Evolutionary conservation across 2,329 filamentous ascomycete genomes (phyloP).

Genomic region (Phialemonium atrogriseum): DNA sequence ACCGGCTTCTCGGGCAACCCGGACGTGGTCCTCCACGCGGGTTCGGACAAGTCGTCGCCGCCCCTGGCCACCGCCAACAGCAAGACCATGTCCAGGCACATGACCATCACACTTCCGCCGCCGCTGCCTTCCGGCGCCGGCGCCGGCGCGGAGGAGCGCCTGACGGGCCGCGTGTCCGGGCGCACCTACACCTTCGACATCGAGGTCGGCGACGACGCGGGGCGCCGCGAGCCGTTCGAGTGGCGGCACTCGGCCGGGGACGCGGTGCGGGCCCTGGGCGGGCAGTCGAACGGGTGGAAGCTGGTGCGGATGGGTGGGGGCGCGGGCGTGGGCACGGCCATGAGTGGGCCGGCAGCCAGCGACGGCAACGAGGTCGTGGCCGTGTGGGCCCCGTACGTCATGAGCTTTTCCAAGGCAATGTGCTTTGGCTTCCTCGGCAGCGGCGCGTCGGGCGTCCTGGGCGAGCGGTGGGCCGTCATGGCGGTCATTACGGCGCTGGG

Average conservation of each 20-base stretch:
- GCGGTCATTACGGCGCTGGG: constrained; percentile 28
- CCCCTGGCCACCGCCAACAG: constrained; percentile 20
- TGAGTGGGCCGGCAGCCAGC: constrained; percentile 12
- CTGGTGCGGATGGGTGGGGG: constrained; percentile 25
- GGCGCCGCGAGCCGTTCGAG: constrained; percentile 28
- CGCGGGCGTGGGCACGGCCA: constrained; percentile 9
- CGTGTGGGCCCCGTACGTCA: constrained; percentile 20
- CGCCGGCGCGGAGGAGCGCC: no score
- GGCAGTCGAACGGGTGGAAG: constrained; percentile 29
- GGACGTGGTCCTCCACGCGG: constrained; percentile 24
- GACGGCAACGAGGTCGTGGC: constrained; percentile 35
- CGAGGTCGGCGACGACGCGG: constrained; percentile 18
- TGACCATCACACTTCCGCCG: constrained; percentile 21
- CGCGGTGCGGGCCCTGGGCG: constrained; percentile 23
- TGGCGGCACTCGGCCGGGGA: constrained; percentile 30
- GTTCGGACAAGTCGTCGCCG: constrained; percentile 17
- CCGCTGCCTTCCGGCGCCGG: constrained; percentile 10
- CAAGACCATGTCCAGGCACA: constrained; percentile 6
- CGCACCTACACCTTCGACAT: constrained; percentile 23
- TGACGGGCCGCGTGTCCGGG: constrained; percentile 7
- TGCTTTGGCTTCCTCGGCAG: constrained; percentile 31
- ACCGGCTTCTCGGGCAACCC: constrained; percentile 16
- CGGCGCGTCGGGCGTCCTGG: constrained; percentile 28
- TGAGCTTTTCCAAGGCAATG: constrained; percentile 24
- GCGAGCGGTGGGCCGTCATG: constrained; percentile 34